Evolutionary conservation across 1,139 yeast genomes (phyloP).

Genomic region (Magnusiomyces ingens): DNA sequence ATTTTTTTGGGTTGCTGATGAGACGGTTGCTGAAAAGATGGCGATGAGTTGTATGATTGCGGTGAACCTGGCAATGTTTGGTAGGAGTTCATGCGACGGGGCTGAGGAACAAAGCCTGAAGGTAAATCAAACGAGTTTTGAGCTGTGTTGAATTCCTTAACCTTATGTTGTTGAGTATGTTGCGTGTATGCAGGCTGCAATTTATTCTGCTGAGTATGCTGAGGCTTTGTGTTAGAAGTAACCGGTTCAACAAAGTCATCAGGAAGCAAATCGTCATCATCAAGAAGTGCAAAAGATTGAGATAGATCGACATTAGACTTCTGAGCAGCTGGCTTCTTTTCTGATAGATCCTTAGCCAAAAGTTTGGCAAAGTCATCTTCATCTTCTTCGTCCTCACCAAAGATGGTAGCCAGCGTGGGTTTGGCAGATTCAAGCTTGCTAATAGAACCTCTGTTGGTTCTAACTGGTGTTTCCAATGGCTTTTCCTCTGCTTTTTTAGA

Average conservation of each 20-base stretch:
- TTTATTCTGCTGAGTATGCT: conserved; percentile 6
- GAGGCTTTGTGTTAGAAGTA: conserved; percentile 3
- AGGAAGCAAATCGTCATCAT: conserved; percentile 43
- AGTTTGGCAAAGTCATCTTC: conserved; percentile 20
- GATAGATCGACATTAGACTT: conserved; percentile 14
- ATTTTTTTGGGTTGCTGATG: conserved; percentile 4
- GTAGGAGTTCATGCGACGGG: conserved; percentile 12
- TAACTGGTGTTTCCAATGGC: neutral
- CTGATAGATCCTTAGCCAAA: conserved; percentile 13
- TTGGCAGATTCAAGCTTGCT: conserved; percentile 2
- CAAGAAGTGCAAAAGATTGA: conserved; percentile 35
- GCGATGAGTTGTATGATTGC: neutral
- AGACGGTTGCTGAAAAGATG: conserved; percentile 4
- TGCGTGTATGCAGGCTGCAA: conserved; percentile 25
- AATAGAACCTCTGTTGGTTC: too few relatives aligned
- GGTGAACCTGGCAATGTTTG: conserved; percentile 1
- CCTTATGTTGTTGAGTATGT: conserved; percentile 11
- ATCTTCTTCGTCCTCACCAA: conserved; percentile 4
- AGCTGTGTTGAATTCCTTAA: conserved; percentile 17
- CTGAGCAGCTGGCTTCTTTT: conserved; percentile 5
- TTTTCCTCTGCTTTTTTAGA: neutral
- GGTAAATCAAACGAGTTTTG: conserved; percentile 61
- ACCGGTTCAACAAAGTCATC: conserved; percentile 33
- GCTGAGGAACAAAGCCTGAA: conserved; percentile 40
- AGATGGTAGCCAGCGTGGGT: neutral